phyloP scores from a whole-genome alignment of 2,329 filamentous ascomycete species.

The Fusarium sp. region DNA sequence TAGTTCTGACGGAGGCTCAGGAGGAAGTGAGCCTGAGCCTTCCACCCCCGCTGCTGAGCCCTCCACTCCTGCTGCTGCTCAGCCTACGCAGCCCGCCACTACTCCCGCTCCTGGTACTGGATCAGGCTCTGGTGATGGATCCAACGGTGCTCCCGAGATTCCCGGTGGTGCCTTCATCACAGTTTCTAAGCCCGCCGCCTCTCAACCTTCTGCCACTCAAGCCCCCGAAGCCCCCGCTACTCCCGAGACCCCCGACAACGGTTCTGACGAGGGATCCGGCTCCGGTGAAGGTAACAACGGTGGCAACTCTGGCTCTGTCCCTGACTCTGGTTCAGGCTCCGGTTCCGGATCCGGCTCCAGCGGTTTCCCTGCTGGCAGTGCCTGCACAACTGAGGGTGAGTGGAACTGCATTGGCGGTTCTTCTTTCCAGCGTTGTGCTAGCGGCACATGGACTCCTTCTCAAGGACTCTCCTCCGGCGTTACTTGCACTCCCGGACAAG shows the following conservation, averaged over 20 bases:
- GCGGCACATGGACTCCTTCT: conserved; percentile 60
- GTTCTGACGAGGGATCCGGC: background rate
- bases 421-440: conserved; percentile 66
- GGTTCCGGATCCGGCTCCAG: conserved; percentile 33
- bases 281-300: background rate
- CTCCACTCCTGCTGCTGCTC: conserved; percentile 42
- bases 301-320: background rate
- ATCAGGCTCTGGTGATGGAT: background rate
- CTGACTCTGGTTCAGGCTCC: background rate
- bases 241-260: background rate
- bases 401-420: conserved; percentile 66
- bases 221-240: background rate
- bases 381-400: conserved; percentile 60
- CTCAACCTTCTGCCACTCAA: conserved; percentile 28
- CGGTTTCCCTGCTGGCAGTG: conserved; percentile 54
- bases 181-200: conserved; percentile 27
- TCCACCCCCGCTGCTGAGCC: conserved; percentile 34
- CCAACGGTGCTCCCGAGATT: background rate
- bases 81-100: conserved; percentile 1
- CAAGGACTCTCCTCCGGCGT: conserved; percentile 59
- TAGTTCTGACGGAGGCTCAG: background rate
- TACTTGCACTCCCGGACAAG: conserved; percentile 56
- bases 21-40: background rate
- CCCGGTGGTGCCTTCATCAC: conserved; percentile 58
- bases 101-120: background rate